Conservation (phyloP, 768 basidiomycete species). For the Boletellus emodensis region DNA sequence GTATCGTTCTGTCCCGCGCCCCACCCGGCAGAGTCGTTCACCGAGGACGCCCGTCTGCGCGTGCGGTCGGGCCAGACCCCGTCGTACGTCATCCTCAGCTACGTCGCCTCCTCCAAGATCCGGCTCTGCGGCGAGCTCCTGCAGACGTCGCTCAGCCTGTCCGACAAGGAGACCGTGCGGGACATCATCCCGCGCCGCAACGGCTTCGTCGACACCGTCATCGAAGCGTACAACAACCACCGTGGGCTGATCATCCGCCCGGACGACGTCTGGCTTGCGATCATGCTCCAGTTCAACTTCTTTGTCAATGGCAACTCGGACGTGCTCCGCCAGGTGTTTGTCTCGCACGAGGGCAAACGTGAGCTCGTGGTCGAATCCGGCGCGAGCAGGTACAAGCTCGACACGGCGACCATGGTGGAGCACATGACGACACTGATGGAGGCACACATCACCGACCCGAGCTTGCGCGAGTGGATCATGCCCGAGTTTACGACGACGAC, state of each 20-base stretch:
- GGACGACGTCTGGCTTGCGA: conserved; percentile 45
- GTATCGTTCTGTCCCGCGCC: conserved; percentile 24
- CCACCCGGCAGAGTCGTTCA: conserved; percentile 27
- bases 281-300: conserved; percentile 36
- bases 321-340: conserved; percentile 30
- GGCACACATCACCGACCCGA: conserved; percentile 20
- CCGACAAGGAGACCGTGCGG: conserved; percentile 14
- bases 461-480: conserved; percentile 38
- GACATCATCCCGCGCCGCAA: conserved; percentile 30
- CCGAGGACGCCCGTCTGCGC: conserved; percentile 26
- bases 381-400: conserved; percentile 22
- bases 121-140: conserved; percentile 24
- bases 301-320: conserved; percentile 38
- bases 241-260: conserved; percentile 41
- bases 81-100: conserved; percentile 18
- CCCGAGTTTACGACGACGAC: conserved; percentile 46
- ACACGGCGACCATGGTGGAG: conserved; percentile 30
- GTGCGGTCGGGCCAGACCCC: conserved; percentile 21
- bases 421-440: conserved; percentile 21
- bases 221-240: conserved; percentile 35
- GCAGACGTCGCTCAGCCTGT: conserved; percentile 24
- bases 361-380: conserved; percentile 24
- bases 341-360: conserved; percentile 22
- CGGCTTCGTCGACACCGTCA: conserved; percentile 35
- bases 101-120: conserved; percentile 20